Base-by-base conservation (phyloP, 345 rosid genomes). In the Syzygium jambos region DNA sequence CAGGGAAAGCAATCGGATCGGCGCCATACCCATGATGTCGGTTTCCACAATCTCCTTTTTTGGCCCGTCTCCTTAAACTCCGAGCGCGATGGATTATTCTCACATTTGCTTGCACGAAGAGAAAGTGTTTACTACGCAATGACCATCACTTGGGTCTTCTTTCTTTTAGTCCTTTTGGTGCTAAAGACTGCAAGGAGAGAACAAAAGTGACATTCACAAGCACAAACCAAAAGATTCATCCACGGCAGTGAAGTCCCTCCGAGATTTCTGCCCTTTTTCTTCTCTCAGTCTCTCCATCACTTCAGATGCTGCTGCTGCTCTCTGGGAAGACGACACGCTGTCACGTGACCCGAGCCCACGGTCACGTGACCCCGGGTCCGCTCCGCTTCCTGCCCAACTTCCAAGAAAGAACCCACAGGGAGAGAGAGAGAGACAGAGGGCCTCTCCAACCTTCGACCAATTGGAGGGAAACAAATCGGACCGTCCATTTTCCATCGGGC, bases 381-480 rank as follows among this genome's bases (percentile, higher is more conserved):
- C 80, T 73, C 49, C 46, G 49, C 46, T 73, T 73, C 49, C 13
- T 34, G 13, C 80, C 80, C 80, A 73, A 34, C 43, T 73, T 73
- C 80, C 80, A 73, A 73, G 80, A 73, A 73, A 73, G 80, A 73
- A 9, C 14, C 25, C 49, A 38, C 2, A 27, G 4, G 0, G 5
- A 16, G 78, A 30, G 43, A 63, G 46, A 34, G 78, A 65, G 41
- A 63, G 77, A 59, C 27, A 11, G 30, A 27, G 38, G 77, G 38
- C 2, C 4, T 4, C 86, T 54, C 52, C 65, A 34, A 59, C 86
- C 73, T 54, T 56, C 52, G 27, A 27, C 61, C 89, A n/a, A 78
- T 88, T 89, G 92, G 93, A 92, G 92, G 90, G 93, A 90, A 91
- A 51, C 88, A 38, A 89, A 90, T 90, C 93, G 12, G 84, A n/a